Evolutionary conservation across 768 basidiomycete genomes (phyloP), one percentile per base, ranked within the genome.

Genomic region (Rickenella mellea): DNA sequence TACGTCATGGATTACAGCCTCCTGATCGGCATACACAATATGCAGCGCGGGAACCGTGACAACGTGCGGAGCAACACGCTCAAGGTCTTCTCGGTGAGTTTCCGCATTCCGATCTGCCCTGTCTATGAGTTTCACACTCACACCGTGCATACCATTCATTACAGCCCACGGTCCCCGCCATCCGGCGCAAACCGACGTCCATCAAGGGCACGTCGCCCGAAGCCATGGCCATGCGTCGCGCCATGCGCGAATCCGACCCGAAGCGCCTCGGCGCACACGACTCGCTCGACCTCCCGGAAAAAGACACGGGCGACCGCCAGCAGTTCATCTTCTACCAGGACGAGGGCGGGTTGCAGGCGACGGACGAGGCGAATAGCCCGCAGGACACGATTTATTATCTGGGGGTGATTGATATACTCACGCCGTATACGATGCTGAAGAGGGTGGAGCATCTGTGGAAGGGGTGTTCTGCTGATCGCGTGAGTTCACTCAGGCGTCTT

Each of bases 1-100:
- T 66, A 77, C 32, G 93, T 99, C 43, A 97, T 98, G 93, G 96
- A 98, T 60, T 98, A 99, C 59, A 89, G 85, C 49, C 66, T 99
- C 20, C 73, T 99, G 32, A 80, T 98, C 12, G 96, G 96, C 1
- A 88, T 96, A 36, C 96, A 99, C 63, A 85, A 82, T 54, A 80
- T 93, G 77, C 73, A 70, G 50, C 66, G 92, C 30, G 96, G 94
- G 2, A 98, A 98, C 58, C 71, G 76, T 52, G 94, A 99, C 51
- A 92, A 94, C 50, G 65, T 98, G 29, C 73, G 96, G 51, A 78
- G 83, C 51, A 93, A 87, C 53, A 92, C 89, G 36, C 71, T 98
- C 41, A 86, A 83, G 51, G 87, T 97, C 31, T 96, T 96, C 61
- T 86, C 88, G 59, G 89, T 91, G 46, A 51, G 84, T 72, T 26